Evolutionary conservation across 257 asterid species (phyloP).

Genomic region (Knoxia roxburghii): DNA sequence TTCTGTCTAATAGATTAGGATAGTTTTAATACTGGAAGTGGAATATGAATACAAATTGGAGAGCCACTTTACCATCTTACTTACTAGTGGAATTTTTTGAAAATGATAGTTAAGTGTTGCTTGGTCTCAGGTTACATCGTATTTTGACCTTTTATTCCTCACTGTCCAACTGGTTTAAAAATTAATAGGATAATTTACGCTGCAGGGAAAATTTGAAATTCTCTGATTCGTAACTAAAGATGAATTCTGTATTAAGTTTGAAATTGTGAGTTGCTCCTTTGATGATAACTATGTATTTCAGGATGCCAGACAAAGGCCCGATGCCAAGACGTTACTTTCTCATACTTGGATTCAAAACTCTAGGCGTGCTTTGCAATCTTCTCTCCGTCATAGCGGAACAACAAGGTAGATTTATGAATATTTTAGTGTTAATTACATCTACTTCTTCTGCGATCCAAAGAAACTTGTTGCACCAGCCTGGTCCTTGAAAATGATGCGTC

Average conservation of each 20-base stretch:
- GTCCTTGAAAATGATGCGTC: too few species aligned
- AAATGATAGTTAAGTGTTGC: neutral
- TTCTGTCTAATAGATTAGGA: too few species aligned
- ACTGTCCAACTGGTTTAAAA: neutral
- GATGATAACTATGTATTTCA: slow-evolving; percentile 36
- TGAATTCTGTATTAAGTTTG: neutral
- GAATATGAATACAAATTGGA: neutral
- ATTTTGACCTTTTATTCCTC: neutral
- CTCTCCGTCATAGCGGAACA: slow-evolving; percentile 88
- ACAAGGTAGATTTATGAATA: slow-evolving; percentile 38
- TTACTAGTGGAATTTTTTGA: neutral
- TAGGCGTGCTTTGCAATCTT: slow-evolving; percentile 82
- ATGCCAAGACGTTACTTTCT: slow-evolving; percentile 89
- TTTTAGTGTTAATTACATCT: neutral
- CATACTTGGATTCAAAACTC: slow-evolving; percentile 99
- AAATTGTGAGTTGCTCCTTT: slow-evolving; percentile 16
- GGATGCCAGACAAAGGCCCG: slow-evolving; percentile 99
- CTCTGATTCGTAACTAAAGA: neutral
- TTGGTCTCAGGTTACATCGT: neutral
- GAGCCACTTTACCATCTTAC: neutral
- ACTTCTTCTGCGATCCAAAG: neutral
- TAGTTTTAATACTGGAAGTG: too few species aligned
- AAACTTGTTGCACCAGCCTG: neutral
- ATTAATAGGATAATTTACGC: neutral
- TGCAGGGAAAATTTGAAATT: neutral